Conservation (phyloP, 208 protist species). For the Porcisia deanei region DNA sequence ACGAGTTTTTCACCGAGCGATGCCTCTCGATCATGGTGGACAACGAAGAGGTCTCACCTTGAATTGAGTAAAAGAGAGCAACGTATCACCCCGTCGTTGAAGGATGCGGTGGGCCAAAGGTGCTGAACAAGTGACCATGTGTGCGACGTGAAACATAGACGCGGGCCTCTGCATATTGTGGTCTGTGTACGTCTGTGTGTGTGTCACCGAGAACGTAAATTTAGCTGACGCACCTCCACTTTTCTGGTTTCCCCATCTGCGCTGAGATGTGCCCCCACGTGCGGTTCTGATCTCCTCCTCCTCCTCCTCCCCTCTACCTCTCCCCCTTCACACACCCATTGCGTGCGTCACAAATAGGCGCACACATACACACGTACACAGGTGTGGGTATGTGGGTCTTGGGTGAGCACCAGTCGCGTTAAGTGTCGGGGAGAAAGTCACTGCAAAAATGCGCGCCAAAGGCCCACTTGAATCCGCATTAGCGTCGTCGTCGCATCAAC, state of each 20-base stretch:
- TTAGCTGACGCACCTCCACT: too few species aligned
- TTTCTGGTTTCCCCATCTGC: background rate
- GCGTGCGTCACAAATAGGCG: background rate
- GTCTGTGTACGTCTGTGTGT: background rate
- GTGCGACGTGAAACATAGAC: too few species aligned
- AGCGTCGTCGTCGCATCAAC: too few species aligned
- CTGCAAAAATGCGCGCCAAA: too few species aligned
- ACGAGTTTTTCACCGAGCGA: conserved; percentile 76
- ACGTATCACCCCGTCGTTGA: background rate
- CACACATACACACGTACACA: background rate
- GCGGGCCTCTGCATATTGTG: too few species aligned
- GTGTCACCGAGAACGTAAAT: too few species aligned
- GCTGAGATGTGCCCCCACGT: background rate
- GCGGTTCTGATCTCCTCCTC: background rate
- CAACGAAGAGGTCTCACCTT: background rate
- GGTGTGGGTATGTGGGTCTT: background rate
- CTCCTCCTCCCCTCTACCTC: background rate
- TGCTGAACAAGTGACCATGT: background rate
- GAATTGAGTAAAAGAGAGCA: background rate
- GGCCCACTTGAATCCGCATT: too few species aligned
- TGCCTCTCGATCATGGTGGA: conserved; percentile 58
- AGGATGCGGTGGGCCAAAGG: background rate
- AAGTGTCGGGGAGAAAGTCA: too few species aligned
- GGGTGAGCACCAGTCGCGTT: background rate
- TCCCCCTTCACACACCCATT: background rate